A percentile compares a stretch with the other conserved stretches of the same genome.
These are phyloP conservation scores for Calamus simplicifolius DNA, from an alignment of 176 grass and related monocot species.

Conservation along the genomic window DNA sequence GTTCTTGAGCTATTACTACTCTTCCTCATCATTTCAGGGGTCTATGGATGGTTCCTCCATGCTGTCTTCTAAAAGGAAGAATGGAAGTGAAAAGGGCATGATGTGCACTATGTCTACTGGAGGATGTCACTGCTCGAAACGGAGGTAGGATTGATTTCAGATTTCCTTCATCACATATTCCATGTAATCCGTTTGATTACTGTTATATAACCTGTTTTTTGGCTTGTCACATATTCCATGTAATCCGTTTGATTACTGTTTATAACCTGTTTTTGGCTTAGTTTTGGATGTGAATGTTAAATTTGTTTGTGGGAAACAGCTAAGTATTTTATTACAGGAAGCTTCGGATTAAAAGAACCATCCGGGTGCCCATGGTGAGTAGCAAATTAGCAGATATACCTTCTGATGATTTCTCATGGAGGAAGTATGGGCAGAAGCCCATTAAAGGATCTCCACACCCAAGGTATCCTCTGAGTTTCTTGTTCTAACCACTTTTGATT, in stretches of 20 bases:
- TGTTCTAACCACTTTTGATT: too few species aligned
- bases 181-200: too few species aligned
- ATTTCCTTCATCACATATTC: too few species aligned
- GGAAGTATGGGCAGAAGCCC: slow-evolving; percentile 20
- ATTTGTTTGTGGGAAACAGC: too few species aligned
- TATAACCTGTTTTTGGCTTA: too few species aligned
- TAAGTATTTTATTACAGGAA: slow-evolving; percentile 1
- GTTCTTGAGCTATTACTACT: background rate
- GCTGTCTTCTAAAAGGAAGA: background rate
- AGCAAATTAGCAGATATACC: slow-evolving; percentile 7
- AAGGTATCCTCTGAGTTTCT: background rate
- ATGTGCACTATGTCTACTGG: slow-evolving; percentile 1
- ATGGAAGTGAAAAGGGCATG: slow-evolving; percentile 1
- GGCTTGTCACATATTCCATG: too few species aligned
- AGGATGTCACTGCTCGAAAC: slow-evolving; percentile 15
- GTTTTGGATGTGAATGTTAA: too few species aligned
- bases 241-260: too few species aligned
- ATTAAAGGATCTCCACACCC: slow-evolving; percentile 23
- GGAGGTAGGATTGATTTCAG: slow-evolving; percentile 6
- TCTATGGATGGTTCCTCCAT: background rate
- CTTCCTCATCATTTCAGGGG: background rate
- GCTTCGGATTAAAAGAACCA: background rate
- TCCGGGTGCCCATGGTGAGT: slow-evolving; percentile 6
- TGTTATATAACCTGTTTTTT: too few species aligned
- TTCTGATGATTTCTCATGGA: slow-evolving; percentile 15